phyloP scores from a whole-genome alignment of 306 rosid species.

The cucumber (Cucumis sativus) region Cucumber_9930_V3 NC_026659.2:13924501-13925000 shows the following conservation, averaged over 20 bases:
- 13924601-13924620: conserved; percentile 46
- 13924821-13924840: conserved; percentile 62
- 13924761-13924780: conserved; percentile 87
- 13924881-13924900: conserved; percentile 66
- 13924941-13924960: conserved; percentile 51
- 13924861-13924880: conserved; percentile 87
- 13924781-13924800: conserved; percentile 63
- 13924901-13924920: conserved; percentile 87
- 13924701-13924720: conserved; percentile 82
- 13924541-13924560: conserved; percentile 59
- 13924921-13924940: conserved; percentile 60
- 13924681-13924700: conserved; percentile 80
- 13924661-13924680: conserved; percentile 91
- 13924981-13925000: conserved; percentile 37
- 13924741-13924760: conserved; percentile 96
- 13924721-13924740: conserved; percentile 90
- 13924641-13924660: conserved; percentile 58
- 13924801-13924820: conserved; percentile 73
- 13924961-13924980: conserved; percentile 51
- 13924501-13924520: conserved; percentile 83
- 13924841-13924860: conserved; percentile 49
- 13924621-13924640: conserved; percentile 45
- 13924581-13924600: conserved; percentile 62
- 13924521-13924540: conserved; percentile 92
- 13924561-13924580: conserved; percentile 94